Conservation (phyloP, 306 rosid genomes). For the Canavalia ensiformis region DNA sequence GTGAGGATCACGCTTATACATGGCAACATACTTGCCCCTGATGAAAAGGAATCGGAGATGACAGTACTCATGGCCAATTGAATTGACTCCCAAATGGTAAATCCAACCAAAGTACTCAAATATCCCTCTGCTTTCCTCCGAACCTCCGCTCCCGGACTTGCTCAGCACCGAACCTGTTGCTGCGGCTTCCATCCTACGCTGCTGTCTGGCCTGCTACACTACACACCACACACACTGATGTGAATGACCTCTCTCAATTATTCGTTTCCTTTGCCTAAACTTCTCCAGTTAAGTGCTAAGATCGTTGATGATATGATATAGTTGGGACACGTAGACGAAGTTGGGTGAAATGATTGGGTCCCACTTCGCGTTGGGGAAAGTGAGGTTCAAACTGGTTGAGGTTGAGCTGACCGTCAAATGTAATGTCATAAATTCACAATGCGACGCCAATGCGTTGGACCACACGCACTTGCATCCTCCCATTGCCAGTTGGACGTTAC, state of each 20-base stretch:
- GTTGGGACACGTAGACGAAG: neutral
- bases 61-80: conserved; percentile 83
- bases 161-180: conserved; percentile 37
- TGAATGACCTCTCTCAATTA: neutral
- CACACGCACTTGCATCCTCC: neutral
- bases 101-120: conserved; percentile 89
- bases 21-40: conserved; percentile 71
- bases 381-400: neutral
- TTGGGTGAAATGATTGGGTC: neutral
- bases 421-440: neutral
- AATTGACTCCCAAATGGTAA: conserved; percentile 82
- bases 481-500: neutral
- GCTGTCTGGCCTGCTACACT: neutral
- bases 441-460: neutral
- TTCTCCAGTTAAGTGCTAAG: neutral
- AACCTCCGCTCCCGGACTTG: conserved; percentile 49
- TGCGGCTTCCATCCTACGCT: conserved; percentile 48
- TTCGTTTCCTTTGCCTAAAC: neutral
- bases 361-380: neutral
- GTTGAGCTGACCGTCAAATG: conserved; percentile 33
- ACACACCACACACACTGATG: neutral
- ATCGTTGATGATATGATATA: neutral
- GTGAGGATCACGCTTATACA: conserved; percentile 95
- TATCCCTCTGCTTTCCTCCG: conserved; percentile 51
- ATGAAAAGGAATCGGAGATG: conserved; percentile 84